Percentiles rank a stretch among this genome's conserved stretches.
Evolutionary conservation across 2,329 filamentous ascomycete genomes (phyloP).

Genomic region (Ceratocystis cubensis): DNA sequence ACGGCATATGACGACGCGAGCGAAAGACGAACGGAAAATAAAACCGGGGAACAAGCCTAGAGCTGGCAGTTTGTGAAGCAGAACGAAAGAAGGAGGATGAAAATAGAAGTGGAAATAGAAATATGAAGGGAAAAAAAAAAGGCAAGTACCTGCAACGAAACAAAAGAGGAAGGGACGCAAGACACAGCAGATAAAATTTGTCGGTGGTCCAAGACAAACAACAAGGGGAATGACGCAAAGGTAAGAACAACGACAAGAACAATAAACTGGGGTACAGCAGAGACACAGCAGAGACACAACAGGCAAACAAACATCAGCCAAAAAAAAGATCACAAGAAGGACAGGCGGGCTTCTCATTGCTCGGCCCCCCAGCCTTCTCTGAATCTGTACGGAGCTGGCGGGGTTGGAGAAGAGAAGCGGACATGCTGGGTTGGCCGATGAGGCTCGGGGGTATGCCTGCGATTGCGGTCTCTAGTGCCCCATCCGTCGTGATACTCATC

Average conservation of each 20-base stretch:
- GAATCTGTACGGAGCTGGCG: neutral
- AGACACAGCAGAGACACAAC: conserved; percentile 5
- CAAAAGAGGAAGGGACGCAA: too few relatives aligned
- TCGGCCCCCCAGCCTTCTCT: neutral
- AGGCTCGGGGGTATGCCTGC: too few relatives aligned
- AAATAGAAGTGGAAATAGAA: neutral
- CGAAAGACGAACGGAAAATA: neutral
- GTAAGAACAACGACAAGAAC: neutral
- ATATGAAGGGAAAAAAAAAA: neutral
- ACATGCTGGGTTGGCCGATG: too few relatives aligned
- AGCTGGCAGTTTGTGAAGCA: neutral
- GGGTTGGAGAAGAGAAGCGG: too few relatives aligned
- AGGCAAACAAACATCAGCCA: conserved; percentile 5
- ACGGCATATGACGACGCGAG: neutral
- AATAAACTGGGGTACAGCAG: neutral
- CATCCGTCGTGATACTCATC: too few relatives aligned
- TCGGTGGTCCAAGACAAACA: neutral
- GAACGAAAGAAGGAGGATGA: neutral
- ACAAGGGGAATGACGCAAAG: conserved; percentile 6
- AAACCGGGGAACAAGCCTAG: neutral
- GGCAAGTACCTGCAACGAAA: too few relatives aligned
- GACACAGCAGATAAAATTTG: neutral
- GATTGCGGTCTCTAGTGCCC: too few relatives aligned
- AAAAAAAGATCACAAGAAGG: neutral
- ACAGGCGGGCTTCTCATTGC: neutral